These are phyloP conservation scores for Umbilicus rupestris DNA, from an alignment of 164 flowering plant species.

Conservation along the genomic window DNA sequence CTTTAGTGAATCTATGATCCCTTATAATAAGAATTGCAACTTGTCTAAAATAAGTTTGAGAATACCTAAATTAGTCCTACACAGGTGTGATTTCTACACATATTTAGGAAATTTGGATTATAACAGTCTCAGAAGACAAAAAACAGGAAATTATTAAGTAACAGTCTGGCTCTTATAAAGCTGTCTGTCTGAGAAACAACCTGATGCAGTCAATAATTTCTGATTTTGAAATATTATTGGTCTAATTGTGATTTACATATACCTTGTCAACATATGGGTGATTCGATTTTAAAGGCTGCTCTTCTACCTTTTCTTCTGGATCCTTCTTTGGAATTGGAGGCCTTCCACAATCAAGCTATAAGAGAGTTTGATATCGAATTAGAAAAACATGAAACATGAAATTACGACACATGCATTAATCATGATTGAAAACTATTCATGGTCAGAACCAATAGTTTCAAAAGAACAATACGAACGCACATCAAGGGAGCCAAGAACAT, in stretches of 20 bases:
- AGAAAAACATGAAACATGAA: not conserved
- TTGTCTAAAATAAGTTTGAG: too few species aligned
- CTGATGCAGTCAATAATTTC: not conserved
- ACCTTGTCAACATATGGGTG: constrained; percentile 96
- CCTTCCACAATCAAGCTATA: constrained; percentile 93
- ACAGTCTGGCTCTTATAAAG: not conserved
- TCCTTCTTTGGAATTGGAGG: constrained; percentile 72
- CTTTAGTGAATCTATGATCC: too few species aligned
- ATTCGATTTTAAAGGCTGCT: constrained; percentile 63
- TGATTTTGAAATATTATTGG: not conserved
- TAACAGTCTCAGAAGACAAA: not conserved
- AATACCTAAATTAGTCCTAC: too few species aligned
- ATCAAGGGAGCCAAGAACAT: not conserved
- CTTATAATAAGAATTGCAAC: too few species aligned
- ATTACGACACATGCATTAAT: not conserved
- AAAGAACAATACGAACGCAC: not conserved
- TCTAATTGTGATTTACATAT: constrained; percentile 2
- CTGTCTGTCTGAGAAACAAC: not conserved
- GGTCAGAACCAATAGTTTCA: not conserved
- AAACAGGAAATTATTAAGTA: not conserved
- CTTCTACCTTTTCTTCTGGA: constrained; percentile 65
- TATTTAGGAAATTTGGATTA: not conserved
- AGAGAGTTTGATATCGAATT: constrained; percentile 4
- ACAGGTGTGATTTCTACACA: too few species aligned
- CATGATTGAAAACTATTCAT: not conserved